Percentiles rank a stretch among this genome's conserved stretches.
Conservation (phyloP, 1,139 yeast species). For the Hemisphaericaspora xylofermentans region DNA sequence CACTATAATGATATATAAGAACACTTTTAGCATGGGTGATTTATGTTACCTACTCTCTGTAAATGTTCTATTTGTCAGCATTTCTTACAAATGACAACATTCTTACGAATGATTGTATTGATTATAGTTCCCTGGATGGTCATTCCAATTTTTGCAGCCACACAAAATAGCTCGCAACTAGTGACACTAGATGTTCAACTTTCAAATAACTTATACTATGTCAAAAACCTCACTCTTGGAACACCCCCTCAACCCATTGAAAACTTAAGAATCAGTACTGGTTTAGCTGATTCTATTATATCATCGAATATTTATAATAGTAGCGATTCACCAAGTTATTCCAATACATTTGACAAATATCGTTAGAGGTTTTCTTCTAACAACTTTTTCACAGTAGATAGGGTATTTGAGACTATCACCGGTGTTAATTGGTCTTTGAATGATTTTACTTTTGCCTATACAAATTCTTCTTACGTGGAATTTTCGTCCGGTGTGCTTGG, state of each 20-base stretch:
- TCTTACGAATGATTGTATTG: neutral
- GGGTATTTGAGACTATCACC: slow-evolving; percentile 15
- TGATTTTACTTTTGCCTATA: slow-evolving; percentile 9
- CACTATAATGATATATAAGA: too few relatives aligned
- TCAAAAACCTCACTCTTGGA: slow-evolving; percentile 18
- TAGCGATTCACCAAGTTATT: slow-evolving; percentile 13
- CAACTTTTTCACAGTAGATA: slow-evolving; percentile 12
- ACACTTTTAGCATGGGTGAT: too few relatives aligned
- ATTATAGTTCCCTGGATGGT: neutral
- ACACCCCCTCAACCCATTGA: slow-evolving; percentile 17
- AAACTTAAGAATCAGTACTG: slow-evolving; percentile 21
- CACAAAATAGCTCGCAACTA: neutral
- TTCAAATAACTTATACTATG: slow-evolving; percentile 11
- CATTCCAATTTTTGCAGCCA: neutral
- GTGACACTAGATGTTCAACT: neutral
- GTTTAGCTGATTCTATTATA: slow-evolving; percentile 23
- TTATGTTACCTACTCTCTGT: too few relatives aligned
- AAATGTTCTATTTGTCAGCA: too few relatives aligned
- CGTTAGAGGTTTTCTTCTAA: slow-evolving; percentile 18
- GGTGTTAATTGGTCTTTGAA: slow-evolving; percentile 2
- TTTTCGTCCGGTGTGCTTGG: slow-evolving; percentile 20
- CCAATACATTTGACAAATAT: slow-evolving; percentile 11
- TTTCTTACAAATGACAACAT: too few relatives aligned
- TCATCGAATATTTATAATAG: slow-evolving; percentile 11
- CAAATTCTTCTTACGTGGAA: slow-evolving; percentile 6